Percentiles rank a stretch among this genome's conserved stretches.
Evolutionary conservation across 371 early-diverging fungal species (phyloP).

Genomic region (Vittaforma corneae): DNA sequence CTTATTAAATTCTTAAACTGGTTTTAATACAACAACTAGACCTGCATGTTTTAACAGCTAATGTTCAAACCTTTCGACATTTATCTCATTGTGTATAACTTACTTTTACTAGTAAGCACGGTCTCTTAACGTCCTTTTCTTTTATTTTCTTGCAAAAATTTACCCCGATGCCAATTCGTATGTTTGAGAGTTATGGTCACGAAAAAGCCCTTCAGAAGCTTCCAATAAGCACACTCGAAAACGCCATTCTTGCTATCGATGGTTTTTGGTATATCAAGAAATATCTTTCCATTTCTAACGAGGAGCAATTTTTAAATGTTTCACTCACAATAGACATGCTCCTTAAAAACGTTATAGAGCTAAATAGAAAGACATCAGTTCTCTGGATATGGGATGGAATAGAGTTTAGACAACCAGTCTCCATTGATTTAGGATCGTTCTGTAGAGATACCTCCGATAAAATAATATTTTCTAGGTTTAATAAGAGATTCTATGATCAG

Average conservation of each 20-base stretch:
- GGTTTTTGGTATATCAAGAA: slow-evolving; percentile 56
- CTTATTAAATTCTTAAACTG: neutral
- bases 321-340: slow-evolving; percentile 13
- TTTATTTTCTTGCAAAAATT: slow-evolving; percentile 30
- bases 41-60: neutral
- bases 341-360: slow-evolving; percentile 9
- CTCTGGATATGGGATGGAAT: slow-evolving; percentile 59
- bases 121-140: slow-evolving; percentile 23
- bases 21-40: neutral
- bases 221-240: slow-evolving; percentile 33
- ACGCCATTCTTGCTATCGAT: slow-evolving; percentile 49
- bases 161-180: slow-evolving; percentile 55
- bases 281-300: slow-evolving; percentile 19
- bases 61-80: neutral
- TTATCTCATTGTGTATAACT: neutral
- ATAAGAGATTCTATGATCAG: neutral
- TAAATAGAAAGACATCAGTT: slow-evolving; percentile 30
- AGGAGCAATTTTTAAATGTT: slow-evolving; percentile 5
- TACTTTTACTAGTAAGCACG: neutral
- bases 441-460: neutral
- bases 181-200: slow-evolving; percentile 34
- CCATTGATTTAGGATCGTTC: too few relatives aligned
- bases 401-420: slow-evolving; percentile 3
- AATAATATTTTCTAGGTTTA: neutral
- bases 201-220: slow-evolving; percentile 10